A percentile compares a stretch with the other conserved stretches of the same genome.
Conservation (phyloP, 805 yeast species). For the Candida vartiovaarae region DNA sequence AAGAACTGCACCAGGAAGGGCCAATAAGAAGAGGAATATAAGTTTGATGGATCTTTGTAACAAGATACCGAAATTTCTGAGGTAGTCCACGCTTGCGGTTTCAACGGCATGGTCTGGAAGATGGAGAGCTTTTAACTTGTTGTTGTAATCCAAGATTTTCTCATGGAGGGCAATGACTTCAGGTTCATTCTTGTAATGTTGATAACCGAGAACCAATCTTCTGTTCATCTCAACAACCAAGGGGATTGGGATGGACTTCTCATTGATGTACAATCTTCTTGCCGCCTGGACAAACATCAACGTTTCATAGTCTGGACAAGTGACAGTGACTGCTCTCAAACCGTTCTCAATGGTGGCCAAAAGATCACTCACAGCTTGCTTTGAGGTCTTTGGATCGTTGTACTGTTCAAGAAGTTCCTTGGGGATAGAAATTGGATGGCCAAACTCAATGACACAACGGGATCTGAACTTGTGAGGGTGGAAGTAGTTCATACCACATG, state of each 20-base stretch:
- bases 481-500: constrained; percentile 96
- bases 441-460: constrained; percentile 92
- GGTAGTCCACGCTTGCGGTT: constrained; percentile 40
- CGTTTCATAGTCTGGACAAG: constrained; percentile 92
- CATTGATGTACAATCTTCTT: constrained; percentile 77
- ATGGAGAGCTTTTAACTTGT: constrained; percentile 52
- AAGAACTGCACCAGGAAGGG: constrained; percentile 83
- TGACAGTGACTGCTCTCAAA: constrained; percentile 82
- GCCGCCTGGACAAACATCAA: constrained; percentile 91
- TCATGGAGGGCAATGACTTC: constrained; percentile 51
- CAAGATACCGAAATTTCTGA: constrained; percentile 45
- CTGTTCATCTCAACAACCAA: constrained; percentile 88
- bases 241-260: constrained; percentile 69
- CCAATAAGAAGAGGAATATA: constrained; percentile 47
- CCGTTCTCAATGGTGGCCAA: constrained; percentile 70
- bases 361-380: constrained; percentile 69
- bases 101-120: constrained; percentile 49
- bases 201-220: constrained; percentile 75
- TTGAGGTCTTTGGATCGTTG: constrained; percentile 47
- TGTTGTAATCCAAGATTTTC: constrained; percentile 66
- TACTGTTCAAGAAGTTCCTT: constrained; percentile 59
- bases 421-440: constrained; percentile 71
- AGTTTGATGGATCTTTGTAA: constrained; percentile 52
- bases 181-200: constrained; percentile 65
- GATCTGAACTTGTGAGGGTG: constrained; percentile 94